These are phyloP conservation scores for Diaporthe sp. DNA, from an alignment of 2,329 filamentous ascomycete genomes.

Conservation along the genomic window DNA sequence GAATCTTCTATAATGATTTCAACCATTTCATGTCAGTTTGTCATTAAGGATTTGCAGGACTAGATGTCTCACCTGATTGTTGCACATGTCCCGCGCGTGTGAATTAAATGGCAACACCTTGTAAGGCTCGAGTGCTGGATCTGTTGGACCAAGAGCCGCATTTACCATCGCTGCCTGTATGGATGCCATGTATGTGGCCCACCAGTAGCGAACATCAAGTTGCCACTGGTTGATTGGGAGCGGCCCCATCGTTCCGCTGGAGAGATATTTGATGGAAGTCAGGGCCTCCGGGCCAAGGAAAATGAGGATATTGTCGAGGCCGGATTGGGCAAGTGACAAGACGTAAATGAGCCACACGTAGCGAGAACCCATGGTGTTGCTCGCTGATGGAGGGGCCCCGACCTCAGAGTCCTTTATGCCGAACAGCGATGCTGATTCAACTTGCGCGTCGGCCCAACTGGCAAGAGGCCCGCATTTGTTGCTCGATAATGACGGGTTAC, in stretches of 20 bases:
- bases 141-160: background rate
- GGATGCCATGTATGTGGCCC: conserved; percentile 22
- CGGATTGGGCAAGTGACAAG: background rate
- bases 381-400: background rate
- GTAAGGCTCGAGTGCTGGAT: background rate
- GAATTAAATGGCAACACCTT: background rate
- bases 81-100: background rate
- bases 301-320: rapidly evolving
- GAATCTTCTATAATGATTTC: background rate
- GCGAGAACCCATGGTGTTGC: background rate
- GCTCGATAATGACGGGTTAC: conserved; percentile 17
- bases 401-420: background rate
- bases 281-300: background rate
- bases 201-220: conserved; percentile 39
- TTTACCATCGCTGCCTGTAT: conserved; percentile 13
- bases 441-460: background rate
- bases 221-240: conserved; percentile 40
- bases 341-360: background rate
- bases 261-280: background rate
- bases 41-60: rapidly evolving
- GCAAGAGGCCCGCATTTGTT: background rate
- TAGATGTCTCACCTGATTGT: background rate
- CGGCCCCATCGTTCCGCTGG: background rate
- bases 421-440: background rate
- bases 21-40: background rate